Conservation (phyloP, 2,329 filamentous ascomycete species). For the Microdochium paspali region DNA sequence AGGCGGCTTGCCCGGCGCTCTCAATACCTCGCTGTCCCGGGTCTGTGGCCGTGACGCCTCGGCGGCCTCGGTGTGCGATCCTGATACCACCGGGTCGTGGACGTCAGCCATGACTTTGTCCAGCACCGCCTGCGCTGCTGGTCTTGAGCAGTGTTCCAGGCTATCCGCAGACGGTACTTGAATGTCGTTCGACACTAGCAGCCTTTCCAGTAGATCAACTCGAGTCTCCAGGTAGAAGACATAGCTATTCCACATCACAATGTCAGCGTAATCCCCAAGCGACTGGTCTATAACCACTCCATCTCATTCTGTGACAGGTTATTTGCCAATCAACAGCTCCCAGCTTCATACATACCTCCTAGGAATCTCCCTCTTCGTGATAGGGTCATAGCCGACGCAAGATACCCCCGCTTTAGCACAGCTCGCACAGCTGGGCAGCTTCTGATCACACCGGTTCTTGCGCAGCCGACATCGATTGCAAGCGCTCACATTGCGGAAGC, state of each 20-base stretch:
- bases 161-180: conserved; percentile 61
- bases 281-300: not conserved
- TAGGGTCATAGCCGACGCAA: conserved; percentile 93
- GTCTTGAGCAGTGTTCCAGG: conserved; percentile 55
- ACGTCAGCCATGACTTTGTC: conserved; percentile 23
- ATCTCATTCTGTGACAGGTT: not conserved
- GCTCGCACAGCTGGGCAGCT: conserved; percentile 78
- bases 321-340: not conserved
- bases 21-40: conserved; percentile 35
- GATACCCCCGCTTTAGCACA: conserved; percentile 89
- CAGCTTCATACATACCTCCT: conserved; percentile 63
- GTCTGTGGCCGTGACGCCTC: conserved; percentile 21
- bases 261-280: not conserved
- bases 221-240: conserved; percentile 90
- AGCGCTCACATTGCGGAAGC: conserved; percentile 81
- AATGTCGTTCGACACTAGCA: conserved; percentile 62
- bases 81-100: conserved; percentile 20
- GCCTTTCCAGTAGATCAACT: conserved; percentile 70
- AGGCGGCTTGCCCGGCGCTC: conserved; percentile 32
- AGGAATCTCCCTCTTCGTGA: conserved; percentile 92
- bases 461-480: conserved; percentile 87
- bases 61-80: conserved; percentile 18
- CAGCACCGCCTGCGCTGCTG: conserved; percentile 24
- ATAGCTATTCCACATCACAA: conserved; percentile 46
- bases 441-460: conserved; percentile 94